These are phyloP conservation scores for Trichoderma arundinaceum DNA, from an alignment of 2,329 filamentous ascomycete species.

Conservation along the genomic window DNA sequence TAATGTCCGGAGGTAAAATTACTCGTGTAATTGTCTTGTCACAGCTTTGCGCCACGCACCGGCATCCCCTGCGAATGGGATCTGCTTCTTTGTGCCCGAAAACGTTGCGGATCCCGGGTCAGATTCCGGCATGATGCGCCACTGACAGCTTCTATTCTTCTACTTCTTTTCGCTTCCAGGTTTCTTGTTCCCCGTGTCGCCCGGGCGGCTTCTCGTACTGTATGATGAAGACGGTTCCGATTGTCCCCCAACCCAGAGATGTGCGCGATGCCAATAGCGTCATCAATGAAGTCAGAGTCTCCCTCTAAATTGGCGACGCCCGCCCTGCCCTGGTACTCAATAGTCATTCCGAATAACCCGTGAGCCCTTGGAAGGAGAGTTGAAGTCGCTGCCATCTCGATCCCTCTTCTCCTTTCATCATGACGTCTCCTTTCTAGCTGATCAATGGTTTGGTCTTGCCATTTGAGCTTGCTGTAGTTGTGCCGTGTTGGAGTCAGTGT, in stretches of 20 bases:
- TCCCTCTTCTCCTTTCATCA: constrained; percentile 15
- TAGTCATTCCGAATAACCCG: constrained; percentile 16
- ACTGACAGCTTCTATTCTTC: constrained; percentile 6
- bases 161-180: not conserved
- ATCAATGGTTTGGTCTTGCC: not conserved
- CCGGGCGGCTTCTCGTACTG: constrained; percentile 24
- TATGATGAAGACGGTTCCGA: constrained; percentile 14
- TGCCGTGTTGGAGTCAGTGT: no score
- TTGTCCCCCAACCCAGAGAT: not conserved
- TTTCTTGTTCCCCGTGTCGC: constrained; percentile 2
- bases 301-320: constrained; percentile 13
- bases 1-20: not conserved
- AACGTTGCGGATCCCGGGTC: constrained; percentile 19
- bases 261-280: constrained; percentile 13
- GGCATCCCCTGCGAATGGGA: constrained; percentile 2
- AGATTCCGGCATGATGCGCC: constrained; percentile 18
- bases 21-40: constrained; percentile 4
- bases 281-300: constrained; percentile 31
- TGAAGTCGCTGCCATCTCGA: constrained; percentile 9
- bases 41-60: not conserved
- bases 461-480: not conserved
- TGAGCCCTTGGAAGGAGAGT: constrained; percentile 22
- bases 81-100: constrained; percentile 6
- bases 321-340: constrained; percentile 15
- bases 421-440: not conserved